Conservation (phyloP, 2,329 filamentous ascomycete species). For the Orbilia quercus region DNA sequence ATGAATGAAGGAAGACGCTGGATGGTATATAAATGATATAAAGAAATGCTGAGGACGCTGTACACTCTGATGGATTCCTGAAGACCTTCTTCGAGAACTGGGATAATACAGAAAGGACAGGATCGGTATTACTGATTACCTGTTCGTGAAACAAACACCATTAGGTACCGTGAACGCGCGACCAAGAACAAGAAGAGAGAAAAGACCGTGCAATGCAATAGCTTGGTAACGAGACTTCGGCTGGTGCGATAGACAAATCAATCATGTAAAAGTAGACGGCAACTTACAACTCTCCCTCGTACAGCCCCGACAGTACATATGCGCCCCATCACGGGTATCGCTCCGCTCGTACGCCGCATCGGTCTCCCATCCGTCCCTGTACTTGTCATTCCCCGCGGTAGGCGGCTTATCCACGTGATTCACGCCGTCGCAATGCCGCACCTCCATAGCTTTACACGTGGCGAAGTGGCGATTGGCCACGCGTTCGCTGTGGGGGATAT, state of each 20-base stretch:
- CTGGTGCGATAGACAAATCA: too few relatives aligned
- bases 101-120: too few relatives aligned
- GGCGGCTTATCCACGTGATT: constrained; percentile 40
- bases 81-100: too few relatives aligned
- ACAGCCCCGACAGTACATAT: constrained; percentile 51
- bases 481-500: constrained; percentile 51
- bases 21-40: background rate
- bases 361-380: constrained; percentile 34
- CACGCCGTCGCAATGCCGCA: constrained; percentile 47
- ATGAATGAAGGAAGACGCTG: background rate
- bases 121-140: too few relatives aligned
- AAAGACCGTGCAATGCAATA: too few relatives aligned
- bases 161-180: too few relatives aligned
- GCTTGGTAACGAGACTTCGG: too few relatives aligned
- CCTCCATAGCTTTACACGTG: constrained; percentile 49
- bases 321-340: constrained; percentile 37
- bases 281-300: constrained; percentile 36
- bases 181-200: too few relatives aligned
- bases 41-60: background rate
- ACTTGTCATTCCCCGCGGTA: constrained; percentile 42
- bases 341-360: constrained; percentile 41
- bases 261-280: too few relatives aligned
- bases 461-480: constrained; percentile 49
- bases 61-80: too few relatives aligned
- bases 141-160: too few relatives aligned